Conservation (phyloP, 164 flowering plant genomes). For the Sedum album region DNA sequence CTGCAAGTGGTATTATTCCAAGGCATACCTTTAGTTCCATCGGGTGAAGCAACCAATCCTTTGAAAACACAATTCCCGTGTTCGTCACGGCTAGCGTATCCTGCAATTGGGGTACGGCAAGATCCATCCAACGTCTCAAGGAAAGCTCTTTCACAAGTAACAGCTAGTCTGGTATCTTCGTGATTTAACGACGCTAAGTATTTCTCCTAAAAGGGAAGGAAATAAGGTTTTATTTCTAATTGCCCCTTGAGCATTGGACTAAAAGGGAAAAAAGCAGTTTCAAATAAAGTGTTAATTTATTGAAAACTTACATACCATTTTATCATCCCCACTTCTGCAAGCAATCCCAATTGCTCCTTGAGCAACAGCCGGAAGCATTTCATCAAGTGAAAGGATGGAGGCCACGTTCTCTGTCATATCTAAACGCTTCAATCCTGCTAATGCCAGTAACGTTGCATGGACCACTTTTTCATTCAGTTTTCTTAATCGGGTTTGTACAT, state of each 20-base stretch:
- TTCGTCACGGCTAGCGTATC: conserved; percentile 63
- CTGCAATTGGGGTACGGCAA: conserved; percentile 97
- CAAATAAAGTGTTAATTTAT: neutral
- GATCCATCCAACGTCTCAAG: conserved; percentile 85
- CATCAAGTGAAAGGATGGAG: conserved; percentile 68
- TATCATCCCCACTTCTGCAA: conserved; percentile 73
- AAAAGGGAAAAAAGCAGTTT: neutral
- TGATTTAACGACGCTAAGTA: conserved; percentile 82
- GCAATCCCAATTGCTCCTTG: conserved; percentile 99
- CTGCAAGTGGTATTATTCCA: too few species aligned
- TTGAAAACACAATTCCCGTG: conserved; percentile 73
- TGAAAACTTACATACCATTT: conserved; percentile 47
- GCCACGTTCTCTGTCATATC: conserved; percentile 79
- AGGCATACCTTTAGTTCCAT: conserved; percentile 68
- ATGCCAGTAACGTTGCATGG: conserved; percentile 85
- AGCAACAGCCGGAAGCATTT: conserved; percentile 99
- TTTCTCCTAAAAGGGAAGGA: conserved; percentile 31
- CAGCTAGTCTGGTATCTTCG: conserved; percentile 90
- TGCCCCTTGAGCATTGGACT: neutral
- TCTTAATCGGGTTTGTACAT: conserved; percentile 85
- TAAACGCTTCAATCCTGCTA: conserved; percentile 89
- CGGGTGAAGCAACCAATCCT: conserved; percentile 95
- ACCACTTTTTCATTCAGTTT: conserved; percentile 84
- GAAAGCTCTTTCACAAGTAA: conserved; percentile 93
- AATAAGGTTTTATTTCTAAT: neutral